Conservation (phyloP, 2,329 filamentous ascomycete genomes). For the Acrocalymma vagum region DNA sequence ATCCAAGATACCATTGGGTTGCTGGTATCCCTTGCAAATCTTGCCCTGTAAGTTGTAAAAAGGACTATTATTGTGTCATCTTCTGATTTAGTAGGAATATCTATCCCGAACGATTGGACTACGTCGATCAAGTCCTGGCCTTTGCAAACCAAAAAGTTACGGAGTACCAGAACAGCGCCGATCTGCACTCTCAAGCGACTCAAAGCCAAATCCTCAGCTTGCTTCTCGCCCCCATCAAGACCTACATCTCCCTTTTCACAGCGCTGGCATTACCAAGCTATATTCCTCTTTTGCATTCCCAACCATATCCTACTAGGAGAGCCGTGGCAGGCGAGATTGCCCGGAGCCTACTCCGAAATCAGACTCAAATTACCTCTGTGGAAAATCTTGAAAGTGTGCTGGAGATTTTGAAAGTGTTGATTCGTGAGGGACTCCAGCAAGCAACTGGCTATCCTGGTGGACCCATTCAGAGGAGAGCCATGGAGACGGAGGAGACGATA, state of each 20-base stretch:
- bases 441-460: conserved; percentile 85
- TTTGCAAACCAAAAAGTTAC: conserved; percentile 87
- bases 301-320: conserved; percentile 90
- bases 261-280: conserved; percentile 92
- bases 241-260: conserved; percentile 95
- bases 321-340: conserved; percentile 91
- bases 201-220: conserved; percentile 91
- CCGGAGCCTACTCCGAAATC: conserved; percentile 81
- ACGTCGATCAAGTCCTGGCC: conserved; percentile 91
- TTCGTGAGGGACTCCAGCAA: conserved; percentile 87
- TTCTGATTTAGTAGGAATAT: conserved; percentile 70
- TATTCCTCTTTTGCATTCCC: conserved; percentile 86
- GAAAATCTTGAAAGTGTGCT: conserved; percentile 88
- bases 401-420: conserved; percentile 86
- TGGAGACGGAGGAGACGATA: conserved; percentile 95
- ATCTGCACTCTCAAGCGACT: conserved; percentile 85
- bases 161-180: conserved; percentile 93
- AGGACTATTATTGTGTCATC: not conserved
- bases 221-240: conserved; percentile 87
- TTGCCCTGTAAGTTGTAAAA: conserved; percentile 71
- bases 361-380: conserved; percentile 78
- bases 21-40: conserved; percentile 90
- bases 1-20: conserved; percentile 96
- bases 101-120: conserved; percentile 90
- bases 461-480: conserved; percentile 74